Conservation (phyloP, 108 stramenopile species). For the Mayamaea pseudoterrestris region DNA sequence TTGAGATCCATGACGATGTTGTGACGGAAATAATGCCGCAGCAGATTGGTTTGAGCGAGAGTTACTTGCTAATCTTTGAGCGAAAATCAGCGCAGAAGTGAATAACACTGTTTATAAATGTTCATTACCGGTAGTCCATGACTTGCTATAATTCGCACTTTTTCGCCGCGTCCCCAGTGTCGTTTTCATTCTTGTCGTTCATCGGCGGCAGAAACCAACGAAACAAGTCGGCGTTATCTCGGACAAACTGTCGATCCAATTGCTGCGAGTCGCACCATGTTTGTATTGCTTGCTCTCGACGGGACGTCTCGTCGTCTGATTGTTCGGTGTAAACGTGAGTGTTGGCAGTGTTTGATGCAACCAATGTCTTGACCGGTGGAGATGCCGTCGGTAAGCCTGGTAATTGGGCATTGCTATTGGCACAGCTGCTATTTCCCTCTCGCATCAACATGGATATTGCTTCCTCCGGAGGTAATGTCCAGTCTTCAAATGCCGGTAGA, state of each 20-base stretch:
- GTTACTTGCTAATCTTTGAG: constrained; percentile 87
- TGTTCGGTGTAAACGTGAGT: background rate
- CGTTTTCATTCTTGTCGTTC: background rate
- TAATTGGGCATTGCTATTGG: background rate
- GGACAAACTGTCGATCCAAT: constrained; percentile 5
- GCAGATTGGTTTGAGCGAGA: constrained; percentile 89
- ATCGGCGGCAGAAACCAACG: background rate
- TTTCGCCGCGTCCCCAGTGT: background rate
- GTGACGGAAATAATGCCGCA: constrained; percentile 95
- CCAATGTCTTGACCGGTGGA: background rate
- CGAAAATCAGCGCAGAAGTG: constrained; percentile 28
- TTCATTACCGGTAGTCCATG: background rate
- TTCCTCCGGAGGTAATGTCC: constrained; percentile 52
- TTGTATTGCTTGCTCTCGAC: background rate
- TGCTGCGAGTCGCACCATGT: constrained; percentile 2
- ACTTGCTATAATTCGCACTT: background rate
- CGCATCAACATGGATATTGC: constrained; percentile 19
- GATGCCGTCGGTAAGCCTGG: background rate
- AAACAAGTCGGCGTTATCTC: constrained; percentile 14
- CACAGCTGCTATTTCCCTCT: no score
- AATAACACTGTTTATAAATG: background rate
- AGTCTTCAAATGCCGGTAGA: constrained; percentile 15
- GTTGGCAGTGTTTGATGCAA: background rate
- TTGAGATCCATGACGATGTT: constrained; percentile 92
- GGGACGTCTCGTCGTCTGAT: background rate